phyloP scores from a whole-genome alignment of 345 rosid genomes.

The Balakata baccata region DNA sequence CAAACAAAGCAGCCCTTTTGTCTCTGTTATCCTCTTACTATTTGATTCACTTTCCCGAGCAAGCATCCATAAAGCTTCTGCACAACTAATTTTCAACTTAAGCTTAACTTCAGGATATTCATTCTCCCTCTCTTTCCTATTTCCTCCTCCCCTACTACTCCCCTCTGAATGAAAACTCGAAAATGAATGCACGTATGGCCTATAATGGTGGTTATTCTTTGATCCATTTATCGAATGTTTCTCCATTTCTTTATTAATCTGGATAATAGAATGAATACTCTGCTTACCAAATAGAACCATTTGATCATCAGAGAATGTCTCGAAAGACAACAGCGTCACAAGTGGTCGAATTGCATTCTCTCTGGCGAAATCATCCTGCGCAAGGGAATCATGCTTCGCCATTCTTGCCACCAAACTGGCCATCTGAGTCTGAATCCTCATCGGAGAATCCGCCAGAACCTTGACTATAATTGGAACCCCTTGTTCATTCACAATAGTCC shows the following conservation, averaged over 20 bases:
- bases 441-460: slow-evolving; percentile 60
- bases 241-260: slow-evolving; percentile 66
- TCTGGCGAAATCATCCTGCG: slow-evolving; percentile 85
- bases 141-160: slow-evolving; percentile 37
- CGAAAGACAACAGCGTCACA: slow-evolving; percentile 66
- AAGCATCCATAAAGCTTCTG: slow-evolving; percentile 83
- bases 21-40: slow-evolving; percentile 74
- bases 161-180: slow-evolving; percentile 41
- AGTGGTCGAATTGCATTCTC: slow-evolving; percentile 77
- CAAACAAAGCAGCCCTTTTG: slow-evolving; percentile 86
- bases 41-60: slow-evolving; percentile 66
- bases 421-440: slow-evolving; percentile 61
- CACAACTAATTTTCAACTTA: slow-evolving; percentile 58
- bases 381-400: slow-evolving; percentile 58
- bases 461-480: slow-evolving; percentile 67
- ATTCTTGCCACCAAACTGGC: slow-evolving; percentile 69
- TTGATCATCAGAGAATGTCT: slow-evolving; percentile 55
- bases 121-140: slow-evolving; percentile 68
- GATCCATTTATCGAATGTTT: slow-evolving; percentile 21
- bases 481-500: slow-evolving; percentile 43
- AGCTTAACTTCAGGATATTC: slow-evolving; percentile 61
- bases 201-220: slow-evolving; percentile 24
- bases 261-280: slow-evolving; percentile 68
- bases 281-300: slow-evolving; percentile 43
- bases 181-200: slow-evolving; percentile 40